Percentiles rank a stretch among this genome's conserved stretches.
These are phyloP conservation scores for Trichoderma pleuroti DNA, from an alignment of 2,329 filamentous ascomycete genomes.

Conservation along the genomic window DNA sequence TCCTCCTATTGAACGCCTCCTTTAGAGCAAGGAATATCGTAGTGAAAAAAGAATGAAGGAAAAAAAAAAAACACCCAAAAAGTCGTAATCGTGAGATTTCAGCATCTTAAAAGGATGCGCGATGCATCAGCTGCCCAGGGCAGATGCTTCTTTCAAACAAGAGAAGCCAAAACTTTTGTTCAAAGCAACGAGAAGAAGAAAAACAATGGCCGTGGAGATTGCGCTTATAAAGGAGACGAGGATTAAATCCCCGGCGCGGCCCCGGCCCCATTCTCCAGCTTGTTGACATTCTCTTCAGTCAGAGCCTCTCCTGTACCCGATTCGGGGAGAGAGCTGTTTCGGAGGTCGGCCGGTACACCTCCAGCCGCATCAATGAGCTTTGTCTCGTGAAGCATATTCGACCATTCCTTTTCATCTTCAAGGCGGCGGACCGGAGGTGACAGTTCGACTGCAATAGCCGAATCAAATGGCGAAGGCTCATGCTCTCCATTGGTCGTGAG, in stretches of 20 bases:
- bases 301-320: slow-evolving; percentile 41
- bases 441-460: slow-evolving; percentile 31
- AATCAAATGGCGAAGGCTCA: slow-evolving; percentile 44
- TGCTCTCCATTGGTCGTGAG: slow-evolving; percentile 36
- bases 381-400: slow-evolving; percentile 43
- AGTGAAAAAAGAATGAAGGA: neutral
- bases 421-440: slow-evolving; percentile 33
- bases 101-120: neutral
- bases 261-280: slow-evolving; percentile 37
- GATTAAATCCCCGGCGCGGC: slow-evolving; percentile 17
- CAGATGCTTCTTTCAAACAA: neutral
- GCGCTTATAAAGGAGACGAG: neutral
- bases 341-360: slow-evolving; percentile 30
- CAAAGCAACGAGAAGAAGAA: neutral
- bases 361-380: slow-evolving; percentile 48
- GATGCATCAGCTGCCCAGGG: neutral
- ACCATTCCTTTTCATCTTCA: slow-evolving; percentile 41
- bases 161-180: neutral
- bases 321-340: slow-evolving; percentile 36
- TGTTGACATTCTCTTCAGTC: slow-evolving; percentile 54
- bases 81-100: slow-evolving; percentile 17
- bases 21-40: neutral
- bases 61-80: neutral
- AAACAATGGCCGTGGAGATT: neutral
- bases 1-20: slow-evolving; percentile 10